A percentile compares a stretch with the other conserved stretches of the same genome.
Conservation (phyloP, 1,284 basidiomycete genomes). For the Ustilago crameri region DNA sequence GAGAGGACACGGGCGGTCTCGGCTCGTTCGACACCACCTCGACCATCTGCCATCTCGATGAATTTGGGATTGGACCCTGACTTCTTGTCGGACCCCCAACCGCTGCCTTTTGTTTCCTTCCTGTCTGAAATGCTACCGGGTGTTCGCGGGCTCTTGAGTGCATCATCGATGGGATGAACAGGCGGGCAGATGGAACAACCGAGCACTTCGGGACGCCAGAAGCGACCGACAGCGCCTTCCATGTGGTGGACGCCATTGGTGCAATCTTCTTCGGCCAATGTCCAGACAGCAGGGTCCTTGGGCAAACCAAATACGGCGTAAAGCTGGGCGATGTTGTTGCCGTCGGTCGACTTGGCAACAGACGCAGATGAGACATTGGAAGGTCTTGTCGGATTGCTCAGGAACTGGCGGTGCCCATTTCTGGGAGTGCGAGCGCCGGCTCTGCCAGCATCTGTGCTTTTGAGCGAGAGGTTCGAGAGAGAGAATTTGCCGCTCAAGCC, state of each 20-base stretch:
- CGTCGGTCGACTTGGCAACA: constrained; percentile 41
- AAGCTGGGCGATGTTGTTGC: constrained; percentile 69
- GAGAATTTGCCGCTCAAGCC: constrained; percentile 39
- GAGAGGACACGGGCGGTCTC: constrained; percentile 60
- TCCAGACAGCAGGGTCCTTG: constrained; percentile 76
- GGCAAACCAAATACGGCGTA: constrained; percentile 72
- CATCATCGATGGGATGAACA: constrained; percentile 31
- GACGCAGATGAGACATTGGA: constrained; percentile 28
- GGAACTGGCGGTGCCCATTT: constrained; percentile 17
- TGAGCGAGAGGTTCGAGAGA: constrained; percentile 47
- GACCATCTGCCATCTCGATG: constrained; percentile 63
- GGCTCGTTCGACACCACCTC: constrained; percentile 58
- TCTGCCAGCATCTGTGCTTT: constrained; percentile 21
- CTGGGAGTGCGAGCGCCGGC: constrained; percentile 29
- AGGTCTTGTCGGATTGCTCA: constrained; percentile 18
- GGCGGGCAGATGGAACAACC: constrained; percentile 70
- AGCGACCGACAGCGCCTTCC: constrained; percentile 87
- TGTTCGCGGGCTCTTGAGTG: constrained; percentile 19
- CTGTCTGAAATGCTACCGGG: constrained; percentile 17
- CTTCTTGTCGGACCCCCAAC: constrained; percentile 55
- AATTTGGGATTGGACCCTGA: constrained; percentile 59
- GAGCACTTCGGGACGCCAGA: constrained; percentile 90
- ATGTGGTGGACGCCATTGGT: constrained; percentile 83
- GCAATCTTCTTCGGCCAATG: constrained; percentile 87
- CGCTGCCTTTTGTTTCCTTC: constrained; percentile 32